Base-by-base conservation (phyloP, 2,329 filamentous ascomycete species). In the Myriosclerotinia curreyana region DNA sequence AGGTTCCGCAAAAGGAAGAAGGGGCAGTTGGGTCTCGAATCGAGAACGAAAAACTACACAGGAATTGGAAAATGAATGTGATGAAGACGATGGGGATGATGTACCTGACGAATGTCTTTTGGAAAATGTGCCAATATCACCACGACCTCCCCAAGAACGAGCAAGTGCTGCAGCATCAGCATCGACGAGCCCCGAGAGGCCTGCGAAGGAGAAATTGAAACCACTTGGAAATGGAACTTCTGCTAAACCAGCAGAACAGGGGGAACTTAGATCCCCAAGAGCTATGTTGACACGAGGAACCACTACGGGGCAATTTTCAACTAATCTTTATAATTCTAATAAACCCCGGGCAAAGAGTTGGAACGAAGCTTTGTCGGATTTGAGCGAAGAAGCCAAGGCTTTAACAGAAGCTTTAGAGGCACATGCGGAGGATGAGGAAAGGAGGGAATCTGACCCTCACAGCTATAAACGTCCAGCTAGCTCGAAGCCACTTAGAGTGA, bases 61-160 rank as follows among this genome's bases (percentile, higher is more conserved):
- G 66, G 86, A 93, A 71, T 79, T 92, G 60, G 91, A 95, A 74
- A 83, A 85, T 62, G 90, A 94, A 73, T 93, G 83, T 66, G 86
- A 91, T 70, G 85, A 88, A 59, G 89, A 93, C 69, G 88, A 92
- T 62, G 87, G 85, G 62, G 89, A 92, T 71, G 86, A 91, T 67
- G 87, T 95, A 38, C 91, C 91, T 0, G 90, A 93, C 34, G 90
- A 91, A 62, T 83, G 90, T 31, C 82, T 92, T 60, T 83, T 95
- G 54, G 90, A 91, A 77, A 95, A 95, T 68, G 87, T 95, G 2
- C 91, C 91, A 6, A 85, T 95, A 53, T 93, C 90, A 0, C 91
- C 91, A n/a, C 81, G 86, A 2, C 86, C 85, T 1, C 78, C 79
- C 1, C 78, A 78, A 31, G 84, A 87, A 66, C 80, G 86, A 20